Base-by-base conservation (phyloP, 306 rosid species). In the Quercus alba region DNA sequence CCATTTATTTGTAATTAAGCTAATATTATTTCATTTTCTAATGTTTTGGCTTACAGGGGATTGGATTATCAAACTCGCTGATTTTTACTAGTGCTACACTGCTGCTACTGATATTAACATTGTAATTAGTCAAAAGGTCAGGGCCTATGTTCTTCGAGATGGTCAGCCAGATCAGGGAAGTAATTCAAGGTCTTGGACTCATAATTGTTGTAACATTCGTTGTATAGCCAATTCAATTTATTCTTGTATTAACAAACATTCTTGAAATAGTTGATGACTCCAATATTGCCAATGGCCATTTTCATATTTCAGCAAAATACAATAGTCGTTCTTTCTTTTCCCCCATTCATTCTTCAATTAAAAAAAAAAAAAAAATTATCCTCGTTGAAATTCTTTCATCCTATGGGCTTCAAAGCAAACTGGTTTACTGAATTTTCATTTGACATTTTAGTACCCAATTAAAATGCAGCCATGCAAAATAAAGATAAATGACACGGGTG, bases 1-100 rank as follows among this genome's bases (percentile, higher is more conserved):
- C 10, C 38, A 9, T 56, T 11, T 8, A 2, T 20, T 21, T 25
- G 5, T 66, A 26, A 4, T 56, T 10, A 17, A 35, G 73, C 46
- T 70, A 56, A 3, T 52, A n/a, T 52, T 17, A 25, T 72, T 62
- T 70, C 33, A 80, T 72, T 51, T 28, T 30, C 56, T 52, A 5
- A 54, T 44, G 23, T 51, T 21, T 28, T 78, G 62, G 46, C 0
- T 66, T 74, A 57, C 91, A 94, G 98, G 89, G 81, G 11, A 70
- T 85, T 78, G 91, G 90, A 28, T 75, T 87, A 20, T 88, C 91
- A 25, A 83, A 80, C 75, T 44, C 78, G 3, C 82, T 88, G 98
- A 84, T 81, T 35, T 80, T 84, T 55, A 80, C 97, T 35, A 84
- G 82, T 56, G 68, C 71, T 30, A 88, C 86, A 28, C 23, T 80